Conservation (phyloP, 805 yeast genomes). For the Candida bentonensis region DNA sequence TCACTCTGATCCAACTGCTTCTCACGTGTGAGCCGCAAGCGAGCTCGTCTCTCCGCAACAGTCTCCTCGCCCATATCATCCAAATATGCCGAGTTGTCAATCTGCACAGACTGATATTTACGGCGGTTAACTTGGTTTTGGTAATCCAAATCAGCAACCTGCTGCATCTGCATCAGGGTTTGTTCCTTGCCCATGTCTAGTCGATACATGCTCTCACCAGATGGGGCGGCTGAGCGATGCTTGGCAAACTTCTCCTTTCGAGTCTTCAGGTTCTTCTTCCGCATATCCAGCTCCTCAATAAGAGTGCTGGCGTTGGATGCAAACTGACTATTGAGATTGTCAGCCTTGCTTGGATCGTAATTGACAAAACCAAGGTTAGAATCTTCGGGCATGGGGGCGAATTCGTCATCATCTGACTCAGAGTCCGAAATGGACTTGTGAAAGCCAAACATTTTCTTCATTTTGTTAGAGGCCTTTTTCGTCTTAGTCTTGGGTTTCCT, state of each 20-base stretch:
- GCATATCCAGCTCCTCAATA: not conserved
- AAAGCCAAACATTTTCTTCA: not conserved
- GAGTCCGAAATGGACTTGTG: not conserved
- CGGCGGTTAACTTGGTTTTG: not conserved
- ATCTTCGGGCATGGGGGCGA: not conserved
- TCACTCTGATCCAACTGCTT: not conserved
- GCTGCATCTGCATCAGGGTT: not conserved
- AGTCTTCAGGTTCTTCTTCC: not conserved
- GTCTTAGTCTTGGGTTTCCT: not conserved
- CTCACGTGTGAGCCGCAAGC: not conserved
- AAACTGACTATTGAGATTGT: not conserved
- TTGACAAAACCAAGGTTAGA: not conserved
- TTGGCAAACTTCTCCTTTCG: not conserved
- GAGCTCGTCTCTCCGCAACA: not conserved
- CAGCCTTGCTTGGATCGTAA: not conserved
- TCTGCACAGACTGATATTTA: not conserved
- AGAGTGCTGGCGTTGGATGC: not conserved
- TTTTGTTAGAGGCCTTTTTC: not conserved
- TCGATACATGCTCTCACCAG: not conserved
- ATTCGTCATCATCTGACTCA: not conserved
- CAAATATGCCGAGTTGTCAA: not conserved
- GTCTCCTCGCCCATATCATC: not conserved
- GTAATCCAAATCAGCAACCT: conserved; percentile 1
- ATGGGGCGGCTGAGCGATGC: not conserved
- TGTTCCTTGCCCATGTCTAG: not conserved